These are phyloP conservation scores for Aspergillus felis DNA, from an alignment of 2,329 filamentous ascomycete genomes.

Conservation along the genomic window DNA sequence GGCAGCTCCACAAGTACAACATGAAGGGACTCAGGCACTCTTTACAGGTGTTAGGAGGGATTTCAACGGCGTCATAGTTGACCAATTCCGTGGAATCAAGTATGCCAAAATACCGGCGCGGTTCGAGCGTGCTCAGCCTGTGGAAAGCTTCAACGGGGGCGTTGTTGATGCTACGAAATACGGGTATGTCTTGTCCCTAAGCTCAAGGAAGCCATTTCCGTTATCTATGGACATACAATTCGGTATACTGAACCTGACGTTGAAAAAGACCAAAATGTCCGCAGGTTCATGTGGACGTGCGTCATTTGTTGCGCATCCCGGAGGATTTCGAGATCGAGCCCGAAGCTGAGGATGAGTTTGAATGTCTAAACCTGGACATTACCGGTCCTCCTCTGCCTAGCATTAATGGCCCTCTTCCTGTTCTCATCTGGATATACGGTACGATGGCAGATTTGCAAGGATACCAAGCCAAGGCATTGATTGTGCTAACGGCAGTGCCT, in stretches of 20 bases:
- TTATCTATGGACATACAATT: background rate
- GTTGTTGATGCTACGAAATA: conserved; percentile 34
- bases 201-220: background rate
- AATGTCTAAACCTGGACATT: conserved; percentile 44
- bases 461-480: no score
- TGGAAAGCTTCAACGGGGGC: conserved; percentile 20
- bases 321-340: conserved; percentile 25
- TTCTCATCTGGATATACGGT: conserved; percentile 48
- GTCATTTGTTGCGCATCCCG: conserved; percentile 44
- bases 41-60: conserved; percentile 23
- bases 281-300: conserved; percentile 39
- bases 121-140: conserved; percentile 26
- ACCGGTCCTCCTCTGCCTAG: conserved; percentile 20
- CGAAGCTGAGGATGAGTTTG: conserved; percentile 41
- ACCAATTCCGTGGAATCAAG: conserved; percentile 31
- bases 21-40: conserved; percentile 21
- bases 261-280: conserved; percentile 40
- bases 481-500: background rate
- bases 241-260: conserved; percentile 1
- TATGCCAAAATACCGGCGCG: conserved; percentile 28
- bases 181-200: conserved; percentile 18
- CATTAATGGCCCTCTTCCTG: conserved; percentile 25
- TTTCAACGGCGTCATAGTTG: conserved; percentile 10
- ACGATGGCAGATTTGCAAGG: background rate
- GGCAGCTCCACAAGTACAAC: conserved; percentile 19